Evolutionary conservation across 2,329 filamentous ascomycete genomes (phyloP), one percentile per base, ranked within the genome.

Genomic region (Dryadomyces sulphureus): DNA sequence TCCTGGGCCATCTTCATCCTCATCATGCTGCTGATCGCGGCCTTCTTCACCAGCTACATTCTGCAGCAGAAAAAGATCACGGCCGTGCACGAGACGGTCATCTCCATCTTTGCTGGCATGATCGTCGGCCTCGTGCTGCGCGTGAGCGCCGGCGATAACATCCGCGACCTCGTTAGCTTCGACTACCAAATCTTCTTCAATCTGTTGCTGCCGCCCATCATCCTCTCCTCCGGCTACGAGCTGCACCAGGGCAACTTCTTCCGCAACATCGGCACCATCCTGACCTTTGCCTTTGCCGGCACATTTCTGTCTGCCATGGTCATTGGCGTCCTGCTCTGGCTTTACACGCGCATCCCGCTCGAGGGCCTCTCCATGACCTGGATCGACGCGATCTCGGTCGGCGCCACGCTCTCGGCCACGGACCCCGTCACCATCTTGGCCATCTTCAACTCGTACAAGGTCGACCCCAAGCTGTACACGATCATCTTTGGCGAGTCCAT

Each of bases 111-210:
- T 68, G 89, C 88, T 48, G 88, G 90, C 57, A 96, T 96, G 92
- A 82, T 88, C 48, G 87, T 98, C 50, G 92, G 92, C 6, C 70
- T 98, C 56, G 75, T 94, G 49, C 79, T 98, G 48, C 78, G 92
- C 58, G 68, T 95, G 52, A 85, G 79, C 38, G 81, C 83, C 45
- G 81, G 83, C 53, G 81, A 86, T 51, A 86, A 83, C 52, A 88
- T 98, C 56, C 82, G 89, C 62, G 84, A 85, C 60, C 80, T 86
- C 53, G 88, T 98, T 59, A 94, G 83, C 64, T 98, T 98, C 70
- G 84, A 96, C 68, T 95, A 95, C 62, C 89, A 96, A 60, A 94
- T 96, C 70, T 98, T 98, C 72, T 98, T 98, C 73, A 98, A 98
- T 64, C 77, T 98, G 40, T 77, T 98, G 12, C 83, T 98, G n/a